Evolutionary conservation across 768 basidiomycete genomes (phyloP).

Genomic region (Suillus luteus): DNA sequence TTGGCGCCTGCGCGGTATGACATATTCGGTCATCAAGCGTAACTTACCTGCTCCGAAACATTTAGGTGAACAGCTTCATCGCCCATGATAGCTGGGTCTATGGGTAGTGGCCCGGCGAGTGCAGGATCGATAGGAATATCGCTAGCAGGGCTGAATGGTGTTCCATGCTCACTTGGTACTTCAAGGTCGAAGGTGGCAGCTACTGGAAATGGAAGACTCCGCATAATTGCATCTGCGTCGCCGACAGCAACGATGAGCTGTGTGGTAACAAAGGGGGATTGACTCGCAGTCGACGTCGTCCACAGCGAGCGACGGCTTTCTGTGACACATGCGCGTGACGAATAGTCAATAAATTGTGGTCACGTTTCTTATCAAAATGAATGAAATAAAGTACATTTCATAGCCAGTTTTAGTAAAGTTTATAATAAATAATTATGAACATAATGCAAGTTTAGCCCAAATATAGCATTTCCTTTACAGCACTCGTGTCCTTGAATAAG

Average conservation of each 20-base stretch:
- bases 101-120: slow-evolving; percentile 47
- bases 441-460: not conserved
- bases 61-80: slow-evolving; percentile 22
- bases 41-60: slow-evolving; percentile 41
- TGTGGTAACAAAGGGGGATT: slow-evolving; percentile 16
- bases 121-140: slow-evolving; percentile 84
- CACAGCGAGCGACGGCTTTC: slow-evolving; percentile 35
- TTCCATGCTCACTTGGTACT: slow-evolving; percentile 58
- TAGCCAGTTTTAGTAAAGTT: not conserved
- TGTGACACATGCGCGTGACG: slow-evolving; percentile 36
- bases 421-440: not conserved
- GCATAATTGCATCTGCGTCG: slow-evolving; percentile 43
- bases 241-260: slow-evolving; percentile 20
- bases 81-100: slow-evolving; percentile 54
- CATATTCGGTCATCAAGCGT: slow-evolving; percentile 21
- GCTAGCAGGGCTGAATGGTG: slow-evolving; percentile 57
- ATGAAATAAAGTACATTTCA: not conserved
- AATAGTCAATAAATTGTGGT: slow-evolving; percentile 26
- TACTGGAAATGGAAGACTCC: slow-evolving; percentile 55
- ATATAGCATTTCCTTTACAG: not conserved
- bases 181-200: slow-evolving; percentile 52
- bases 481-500: not conserved
- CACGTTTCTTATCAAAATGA: slow-evolving; percentile 28
- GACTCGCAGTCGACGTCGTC: slow-evolving; percentile 38
- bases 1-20: slow-evolving; percentile 29